These are phyloP conservation scores for Mycena capillaripes DNA, from an alignment of 768 basidiomycete genomes.

Conservation along the genomic window DNA sequence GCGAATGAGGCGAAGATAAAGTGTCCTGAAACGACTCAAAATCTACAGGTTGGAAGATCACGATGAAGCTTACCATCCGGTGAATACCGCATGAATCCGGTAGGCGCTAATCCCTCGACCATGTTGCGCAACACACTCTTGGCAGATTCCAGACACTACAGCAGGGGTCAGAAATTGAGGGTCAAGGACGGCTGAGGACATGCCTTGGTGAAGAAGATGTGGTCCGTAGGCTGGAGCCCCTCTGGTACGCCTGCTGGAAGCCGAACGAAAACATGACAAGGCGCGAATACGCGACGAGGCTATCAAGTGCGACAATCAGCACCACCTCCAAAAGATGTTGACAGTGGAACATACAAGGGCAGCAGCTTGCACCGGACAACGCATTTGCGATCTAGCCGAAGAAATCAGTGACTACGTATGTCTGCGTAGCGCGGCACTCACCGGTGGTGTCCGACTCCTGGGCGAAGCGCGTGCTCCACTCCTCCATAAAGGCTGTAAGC, in stretches of 20 bases:
- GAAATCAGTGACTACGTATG: slow-evolving; percentile 7
- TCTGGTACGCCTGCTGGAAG: slow-evolving; percentile 85
- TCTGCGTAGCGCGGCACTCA: slow-evolving; percentile 39
- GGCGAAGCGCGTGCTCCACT: slow-evolving; percentile 73
- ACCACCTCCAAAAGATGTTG: not conserved
- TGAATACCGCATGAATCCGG: slow-evolving; percentile 83
- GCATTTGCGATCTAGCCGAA: slow-evolving; percentile 64
- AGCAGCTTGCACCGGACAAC: slow-evolving; percentile 75
- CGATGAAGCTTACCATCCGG: slow-evolving; percentile 71
- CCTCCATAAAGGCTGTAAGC: slow-evolving; percentile 71
- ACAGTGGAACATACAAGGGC: slow-evolving; percentile 72
- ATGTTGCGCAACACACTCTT: slow-evolving; percentile 76
- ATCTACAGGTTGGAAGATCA: not conserved
- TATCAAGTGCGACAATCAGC: slow-evolving; percentile 43
- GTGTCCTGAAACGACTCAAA: slow-evolving; percentile 60
- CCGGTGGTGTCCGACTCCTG: slow-evolving; percentile 73
- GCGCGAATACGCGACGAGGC: slow-evolving; percentile 82
- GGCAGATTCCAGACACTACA: slow-evolving; percentile 79
- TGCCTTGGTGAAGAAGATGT: slow-evolving; percentile 79
- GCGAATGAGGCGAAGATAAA: slow-evolving; percentile 88
- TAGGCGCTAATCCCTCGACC: slow-evolving; percentile 75
- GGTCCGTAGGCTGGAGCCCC: slow-evolving; percentile 72
- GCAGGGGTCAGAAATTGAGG: slow-evolving; percentile 18
- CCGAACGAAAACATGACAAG: slow-evolving; percentile 91
- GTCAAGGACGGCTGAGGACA: slow-evolving; percentile 15